These are phyloP conservation scores for Cytospora paraplurivora DNA, from an alignment of 2,329 filamentous ascomycete species.

Conservation along the genomic window DNA sequence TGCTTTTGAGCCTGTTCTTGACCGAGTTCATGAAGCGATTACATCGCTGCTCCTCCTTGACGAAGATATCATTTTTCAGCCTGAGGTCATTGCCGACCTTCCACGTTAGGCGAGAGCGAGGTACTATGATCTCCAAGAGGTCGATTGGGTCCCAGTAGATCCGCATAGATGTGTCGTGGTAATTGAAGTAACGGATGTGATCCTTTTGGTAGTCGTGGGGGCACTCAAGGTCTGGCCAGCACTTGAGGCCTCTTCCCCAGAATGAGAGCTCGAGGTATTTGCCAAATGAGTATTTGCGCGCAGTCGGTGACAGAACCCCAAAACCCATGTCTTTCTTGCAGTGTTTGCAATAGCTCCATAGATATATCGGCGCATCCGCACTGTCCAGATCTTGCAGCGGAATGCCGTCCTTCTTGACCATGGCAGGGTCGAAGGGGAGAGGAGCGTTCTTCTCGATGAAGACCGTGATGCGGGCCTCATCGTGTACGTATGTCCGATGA, in stretches of 20 bases:
- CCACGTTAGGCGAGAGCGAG: slow-evolving; percentile 88
- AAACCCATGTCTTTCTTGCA: slow-evolving; percentile 90
- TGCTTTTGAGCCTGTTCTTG: slow-evolving; percentile 78
- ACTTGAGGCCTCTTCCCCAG: slow-evolving; percentile 83
- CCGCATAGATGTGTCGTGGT: slow-evolving; percentile 79
- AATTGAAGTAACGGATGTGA: slow-evolving; percentile 90
- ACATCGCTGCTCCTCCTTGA: slow-evolving; percentile 78
- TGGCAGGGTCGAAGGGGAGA: slow-evolving; percentile 54
- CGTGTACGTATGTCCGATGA: slow-evolving; percentile 95
- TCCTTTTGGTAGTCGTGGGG: slow-evolving; percentile 91
- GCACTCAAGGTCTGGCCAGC: slow-evolving; percentile 70
- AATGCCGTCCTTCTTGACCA: slow-evolving; percentile 50
- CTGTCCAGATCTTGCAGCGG: slow-evolving; percentile 42
- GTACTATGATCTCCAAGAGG: slow-evolving; percentile 91
- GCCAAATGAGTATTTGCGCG: slow-evolving; percentile 97
- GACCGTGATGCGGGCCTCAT: slow-evolving; percentile 88
- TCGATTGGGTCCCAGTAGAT: slow-evolving; percentile 94
- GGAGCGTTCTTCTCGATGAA: slow-evolving; percentile 70
- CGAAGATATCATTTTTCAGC: slow-evolving; percentile 90
- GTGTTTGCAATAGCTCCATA: slow-evolving; percentile 97
- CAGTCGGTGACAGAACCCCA: slow-evolving; percentile 87
- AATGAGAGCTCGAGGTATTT: slow-evolving; percentile 98
- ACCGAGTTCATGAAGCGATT: slow-evolving; percentile 87
- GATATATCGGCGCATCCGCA: slow-evolving; percentile 70
- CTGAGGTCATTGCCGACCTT: slow-evolving; percentile 93